Conservation (phyloP, 2,329 filamentous ascomycete genomes). For the Scleromitrula shiraiana region DNA sequence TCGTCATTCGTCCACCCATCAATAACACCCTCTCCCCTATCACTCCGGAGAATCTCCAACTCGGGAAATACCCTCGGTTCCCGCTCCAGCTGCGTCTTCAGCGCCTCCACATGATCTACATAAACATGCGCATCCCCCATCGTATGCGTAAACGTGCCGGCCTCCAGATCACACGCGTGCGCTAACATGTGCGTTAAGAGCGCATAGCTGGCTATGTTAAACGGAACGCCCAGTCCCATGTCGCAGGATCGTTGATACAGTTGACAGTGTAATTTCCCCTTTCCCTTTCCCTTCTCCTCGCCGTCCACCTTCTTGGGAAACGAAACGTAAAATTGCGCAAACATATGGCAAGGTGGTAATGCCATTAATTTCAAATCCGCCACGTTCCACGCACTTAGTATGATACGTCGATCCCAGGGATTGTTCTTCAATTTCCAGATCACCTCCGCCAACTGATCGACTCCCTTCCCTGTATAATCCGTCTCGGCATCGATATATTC, state of each 20-base stretch:
- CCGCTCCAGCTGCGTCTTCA: slow-evolving; percentile 70
- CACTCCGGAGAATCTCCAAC: slow-evolving; percentile 61
- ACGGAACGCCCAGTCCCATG: slow-evolving; percentile 90
- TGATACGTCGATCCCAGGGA: slow-evolving; percentile 84
- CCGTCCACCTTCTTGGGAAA: slow-evolving; percentile 23
- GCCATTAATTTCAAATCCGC: slow-evolving; percentile 81
- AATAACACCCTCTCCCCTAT: slow-evolving; percentile 55
- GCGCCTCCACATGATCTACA: slow-evolving; percentile 80
- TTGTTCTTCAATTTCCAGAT: slow-evolving; percentile 74
- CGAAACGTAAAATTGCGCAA: slow-evolving; percentile 71
- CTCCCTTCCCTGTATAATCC: slow-evolving; percentile 81
- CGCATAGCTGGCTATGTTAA: slow-evolving; percentile 95
- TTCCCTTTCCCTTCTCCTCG: slow-evolving; percentile 31
- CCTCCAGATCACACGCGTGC: slow-evolving; percentile 73
- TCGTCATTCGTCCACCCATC: slow-evolving; percentile 89
- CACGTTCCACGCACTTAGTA: slow-evolving; percentile 92
- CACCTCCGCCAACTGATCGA: slow-evolving; percentile 90
- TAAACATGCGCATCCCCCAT: slow-evolving; percentile 99
- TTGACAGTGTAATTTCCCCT: slow-evolving; percentile 74
- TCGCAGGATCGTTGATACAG: slow-evolving; percentile 93
- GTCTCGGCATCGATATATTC: slow-evolving; percentile 71
- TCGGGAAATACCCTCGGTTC: slow-evolving; percentile 77
- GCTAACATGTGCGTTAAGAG: slow-evolving; percentile 93
- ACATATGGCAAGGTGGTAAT: slow-evolving; percentile 92
- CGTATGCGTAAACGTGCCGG: slow-evolving; percentile 83